Percentiles rank a stretch among this genome's conserved stretches.
Conservation (phyloP, 495 filamentous ascomycete species). For the Parmelia sp. region DNA sequence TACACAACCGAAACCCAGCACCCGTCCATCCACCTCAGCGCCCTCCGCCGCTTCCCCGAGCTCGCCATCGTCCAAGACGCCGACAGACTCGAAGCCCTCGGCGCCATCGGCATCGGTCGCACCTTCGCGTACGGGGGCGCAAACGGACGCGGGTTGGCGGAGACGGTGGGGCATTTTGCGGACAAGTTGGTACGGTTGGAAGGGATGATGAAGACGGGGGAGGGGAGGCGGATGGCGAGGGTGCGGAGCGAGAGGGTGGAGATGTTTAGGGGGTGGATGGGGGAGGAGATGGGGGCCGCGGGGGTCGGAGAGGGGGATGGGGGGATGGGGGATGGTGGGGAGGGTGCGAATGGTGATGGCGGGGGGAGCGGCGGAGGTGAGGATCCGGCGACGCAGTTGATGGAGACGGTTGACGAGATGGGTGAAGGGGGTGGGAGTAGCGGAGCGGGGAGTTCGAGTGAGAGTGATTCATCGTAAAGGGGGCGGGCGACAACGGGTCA, state of each 20-base stretch:
- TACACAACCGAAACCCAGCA: slow-evolving; percentile 14
- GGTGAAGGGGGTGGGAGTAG: background rate
- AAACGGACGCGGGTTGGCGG: background rate
- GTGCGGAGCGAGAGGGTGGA: slow-evolving; percentile 49
- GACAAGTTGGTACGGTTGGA: slow-evolving; percentile 61
- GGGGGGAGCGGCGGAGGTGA: background rate
- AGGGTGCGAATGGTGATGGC: rapidly evolving
- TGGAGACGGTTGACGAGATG: background rate
- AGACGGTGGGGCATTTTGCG: background rate
- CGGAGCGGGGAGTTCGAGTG: background rate
- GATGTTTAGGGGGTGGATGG: slow-evolving; percentile 57
- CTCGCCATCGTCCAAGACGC: slow-evolving; percentile 71
- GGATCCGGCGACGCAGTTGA: background rate
- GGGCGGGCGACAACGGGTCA: background rate
- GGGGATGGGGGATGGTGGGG: background rate
- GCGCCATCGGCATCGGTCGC: slow-evolving; percentile 61
- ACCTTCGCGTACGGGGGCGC: slow-evolving; percentile 57
- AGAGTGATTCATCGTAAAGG: background rate
- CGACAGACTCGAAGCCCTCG: slow-evolving; percentile 71
- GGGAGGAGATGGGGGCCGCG: slow-evolving; percentile 12
- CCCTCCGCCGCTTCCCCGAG: slow-evolving; percentile 48
- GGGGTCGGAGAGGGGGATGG: background rate
- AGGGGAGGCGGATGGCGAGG: slow-evolving; percentile 51
- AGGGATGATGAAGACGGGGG: slow-evolving; percentile 62
- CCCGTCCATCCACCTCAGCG: background rate